Evolutionary conservation across 257 asterid genomes (phyloP), one percentile per base, ranked within the genome.

Genomic region (Nemophila menziesii): DNA sequence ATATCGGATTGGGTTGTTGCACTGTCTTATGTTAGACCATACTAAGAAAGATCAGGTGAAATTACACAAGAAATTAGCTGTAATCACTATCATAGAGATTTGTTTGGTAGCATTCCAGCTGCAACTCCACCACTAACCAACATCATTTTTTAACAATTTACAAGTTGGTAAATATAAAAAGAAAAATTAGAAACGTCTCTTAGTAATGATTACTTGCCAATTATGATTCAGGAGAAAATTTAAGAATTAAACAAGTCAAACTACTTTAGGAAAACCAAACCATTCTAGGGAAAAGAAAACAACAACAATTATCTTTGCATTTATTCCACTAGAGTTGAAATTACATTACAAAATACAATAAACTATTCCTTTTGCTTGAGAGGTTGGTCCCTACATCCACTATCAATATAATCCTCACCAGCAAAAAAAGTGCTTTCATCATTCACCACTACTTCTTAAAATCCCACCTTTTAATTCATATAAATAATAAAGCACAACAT

Each of bases 371-470:
- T 62, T 63, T 16, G 8, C 63, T 49, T 20, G 17, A 52, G 73
- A n/a, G n/a, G n/a, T n/a, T n/a, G 90, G 75, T 22, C 84, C 90
- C 74, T 38, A 51, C 66, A 33, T 62, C 90, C 89, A 81, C 81
- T 61, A 56, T 52, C 54, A 44, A 60, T 62, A 67, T 63, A 46
- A 44, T 43, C 57, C 58, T 11, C 61, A 63, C 83, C 79, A 71
- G 84, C 63, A 64, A 39, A n/a, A 60, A 51, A 69, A 62, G 69
- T 57, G 72, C 79, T 69, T 68, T 44, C 58, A 66, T 76, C 80
- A 73, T 64, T 51, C 57, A 64, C 69, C 80, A 78, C 68, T 54
- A 52, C 22, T 43, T n/a, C n/a, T 40, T 39, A 16, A 39, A 49
- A 62, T 46, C 73, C 81, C 84, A 74, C 92, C 77, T 66, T 51